A percentile compares a stretch with the other conserved stretches of the same genome.
phyloP scores from a whole-genome alignment of 202 grass and related monocot species.

The Sporobolus alterniflorus region DNA sequence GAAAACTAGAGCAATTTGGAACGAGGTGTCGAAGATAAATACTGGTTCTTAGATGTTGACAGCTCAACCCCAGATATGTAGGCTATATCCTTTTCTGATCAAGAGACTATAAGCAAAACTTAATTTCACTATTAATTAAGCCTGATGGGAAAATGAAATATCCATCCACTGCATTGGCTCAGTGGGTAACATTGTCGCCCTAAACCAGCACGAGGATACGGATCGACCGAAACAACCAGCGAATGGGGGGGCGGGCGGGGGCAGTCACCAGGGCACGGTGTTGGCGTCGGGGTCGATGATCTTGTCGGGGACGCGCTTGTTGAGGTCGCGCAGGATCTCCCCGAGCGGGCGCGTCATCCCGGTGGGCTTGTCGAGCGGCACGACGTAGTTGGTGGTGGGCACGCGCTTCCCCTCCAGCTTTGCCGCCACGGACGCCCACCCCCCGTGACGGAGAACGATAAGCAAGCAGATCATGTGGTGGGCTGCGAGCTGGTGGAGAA shows the following conservation, averaged over 20 bases:
- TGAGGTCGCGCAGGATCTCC: slow-evolving; percentile 98
- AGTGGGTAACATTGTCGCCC: too few species aligned
- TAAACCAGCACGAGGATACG: not conserved
- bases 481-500: too few species aligned
- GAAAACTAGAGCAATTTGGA: not conserved
- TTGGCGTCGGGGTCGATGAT: slow-evolving; percentile 75
- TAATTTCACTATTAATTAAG: not conserved
- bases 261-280: slow-evolving; percentile 77
- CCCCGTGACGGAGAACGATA: too few species aligned
- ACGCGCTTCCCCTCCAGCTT: slow-evolving; percentile 61
- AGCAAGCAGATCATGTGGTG: too few species aligned
- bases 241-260: not conserved
- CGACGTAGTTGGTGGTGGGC: slow-evolving; percentile 93
- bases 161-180: not conserved
- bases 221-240: not conserved
- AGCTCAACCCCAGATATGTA: not conserved
- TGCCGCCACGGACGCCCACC: slow-evolving; percentile 38
- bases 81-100: slow-evolving; percentile 12
- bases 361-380: slow-evolving; percentile 78
- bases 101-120: slow-evolving; percentile 1
- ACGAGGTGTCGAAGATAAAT: not conserved
- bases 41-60: not conserved
- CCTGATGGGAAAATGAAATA: not conserved
- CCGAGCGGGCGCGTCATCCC: slow-evolving; percentile 82
- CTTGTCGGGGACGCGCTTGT: slow-evolving; percentile 98